Evolutionary conservation across 208 protist species (phyloP), one percentile per base, ranked within the genome.

Genomic region (Leishmania tropica): DNA sequence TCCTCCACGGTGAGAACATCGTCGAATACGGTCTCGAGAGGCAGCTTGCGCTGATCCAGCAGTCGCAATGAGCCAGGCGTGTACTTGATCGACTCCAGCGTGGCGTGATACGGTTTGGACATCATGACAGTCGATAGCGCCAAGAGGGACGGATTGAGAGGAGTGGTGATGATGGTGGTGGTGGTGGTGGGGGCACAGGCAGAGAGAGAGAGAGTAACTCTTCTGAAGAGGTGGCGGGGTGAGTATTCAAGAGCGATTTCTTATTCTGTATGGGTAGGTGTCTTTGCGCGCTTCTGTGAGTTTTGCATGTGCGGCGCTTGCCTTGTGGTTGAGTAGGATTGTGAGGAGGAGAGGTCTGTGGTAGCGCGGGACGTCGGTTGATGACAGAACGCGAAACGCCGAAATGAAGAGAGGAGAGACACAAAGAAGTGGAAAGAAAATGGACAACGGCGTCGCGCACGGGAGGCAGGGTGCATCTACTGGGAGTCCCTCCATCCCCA

Each of bases 31-130:
- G 92, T 97, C 76, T 93, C 88, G 21, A 95, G 84, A 13, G 95
- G 95, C 53, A 98, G 85, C 79, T 91, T 88, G 54, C 94, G 90
- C 88, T 98, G 95, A 81, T 98, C 94, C 54, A 98, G 85, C 72
- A 98, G 85, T 2, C 85, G 87, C 65, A 97, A 84, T 3, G 83
- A 83, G 51, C 90, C 89, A 17, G 81, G 78, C 31, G 78, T 78
- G 86, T 97, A 97, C 87, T 94, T 89, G 80, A 97, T 96, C 2
- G 93, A 95, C 89, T 96, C 92, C 40, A 97, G 85, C 24, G 93
- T 95, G 40, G 62, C 76, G 76, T 91, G 88, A 85, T 93, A 88
- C 4, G 86, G 76, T 31, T 60, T 78, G 2, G 86, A 79, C 92
- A 93, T 94, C 53, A 13, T 67, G 70, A 15, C 7, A 4, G 56